phyloP scores from a whole-genome alignment of 2,329 filamentous ascomycete genomes.

The Monascus ruber region DNA sequence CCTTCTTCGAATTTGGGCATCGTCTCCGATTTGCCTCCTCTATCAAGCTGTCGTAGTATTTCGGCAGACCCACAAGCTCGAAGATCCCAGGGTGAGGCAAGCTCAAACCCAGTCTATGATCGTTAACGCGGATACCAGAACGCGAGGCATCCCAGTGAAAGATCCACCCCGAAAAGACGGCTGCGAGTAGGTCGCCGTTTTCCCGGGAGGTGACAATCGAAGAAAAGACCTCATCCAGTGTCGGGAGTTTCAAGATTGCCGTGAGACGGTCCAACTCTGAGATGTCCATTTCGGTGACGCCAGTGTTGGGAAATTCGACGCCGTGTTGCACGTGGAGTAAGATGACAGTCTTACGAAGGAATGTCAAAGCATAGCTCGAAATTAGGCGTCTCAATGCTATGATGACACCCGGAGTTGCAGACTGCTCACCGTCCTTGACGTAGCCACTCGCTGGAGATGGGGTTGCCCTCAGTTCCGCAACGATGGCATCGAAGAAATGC shows the following conservation, averaged over 20 bases:
- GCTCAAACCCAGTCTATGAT: conserved; percentile 31
- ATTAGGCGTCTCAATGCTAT: conserved; percentile 34
- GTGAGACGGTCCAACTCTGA: conserved; percentile 76
- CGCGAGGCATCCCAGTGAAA: conserved; percentile 33
- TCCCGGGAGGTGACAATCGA: conserved; percentile 37
- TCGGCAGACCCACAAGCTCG: conserved; percentile 82
- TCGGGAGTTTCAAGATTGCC: conserved; percentile 61
- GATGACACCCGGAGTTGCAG: conserved; percentile 20
- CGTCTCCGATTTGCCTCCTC: conserved; percentile 76
- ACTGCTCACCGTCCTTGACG: conserved; percentile 26
- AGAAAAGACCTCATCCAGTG: conserved; percentile 65
- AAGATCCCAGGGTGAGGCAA: conserved; percentile 82
- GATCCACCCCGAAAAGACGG: conserved; percentile 60
- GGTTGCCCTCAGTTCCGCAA: conserved; percentile 25
- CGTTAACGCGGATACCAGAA: conserved; percentile 19
- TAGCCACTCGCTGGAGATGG: conserved; percentile 26
- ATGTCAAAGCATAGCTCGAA: conserved; percentile 76
- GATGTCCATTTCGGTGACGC: conserved; percentile 51
- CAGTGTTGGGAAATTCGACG: conserved; percentile 68
- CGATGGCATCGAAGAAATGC: conserved; percentile 28
- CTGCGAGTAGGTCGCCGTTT: conserved; percentile 33
- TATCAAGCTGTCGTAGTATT: conserved; percentile 83
- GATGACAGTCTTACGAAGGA: conserved; percentile 74
- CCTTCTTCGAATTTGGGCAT: conserved; percentile 84
- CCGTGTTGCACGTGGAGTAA: conserved; percentile 81